Conservation (phyloP, 169 alveolate genomes). For the Plasmodium coatneyi region DNA sequence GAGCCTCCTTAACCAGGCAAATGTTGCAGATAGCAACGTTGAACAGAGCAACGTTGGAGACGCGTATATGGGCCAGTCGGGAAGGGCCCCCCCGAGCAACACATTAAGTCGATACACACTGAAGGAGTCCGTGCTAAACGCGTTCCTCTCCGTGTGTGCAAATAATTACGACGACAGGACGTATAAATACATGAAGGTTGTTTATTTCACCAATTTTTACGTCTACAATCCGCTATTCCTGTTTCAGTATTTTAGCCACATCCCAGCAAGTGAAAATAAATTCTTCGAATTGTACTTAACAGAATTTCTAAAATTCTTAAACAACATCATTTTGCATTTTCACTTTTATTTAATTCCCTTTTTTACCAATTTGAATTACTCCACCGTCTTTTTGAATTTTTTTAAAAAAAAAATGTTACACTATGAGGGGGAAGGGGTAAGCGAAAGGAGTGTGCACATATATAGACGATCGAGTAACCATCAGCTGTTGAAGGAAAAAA, state of each 20-base stretch:
- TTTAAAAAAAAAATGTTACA: constrained; percentile 15
- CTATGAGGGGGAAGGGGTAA: neutral
- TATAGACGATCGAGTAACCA: constrained; percentile 2
- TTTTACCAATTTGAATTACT: constrained; percentile 65
- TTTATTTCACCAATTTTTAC: constrained; percentile 39
- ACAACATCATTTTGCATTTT: constrained; percentile 46
- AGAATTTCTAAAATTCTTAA: constrained; percentile 49
- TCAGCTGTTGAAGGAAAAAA: neutral
- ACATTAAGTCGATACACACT: constrained; percentile 1
- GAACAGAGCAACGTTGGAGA: neutral
- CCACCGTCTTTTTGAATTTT: constrained; percentile 24
- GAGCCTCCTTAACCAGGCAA: neutral
- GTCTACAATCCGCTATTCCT: constrained; percentile 55
- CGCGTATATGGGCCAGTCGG: neutral
- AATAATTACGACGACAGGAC: constrained; percentile 56
- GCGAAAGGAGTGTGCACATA: neutral
- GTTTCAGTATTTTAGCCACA: constrained; percentile 29
- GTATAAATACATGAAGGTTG: constrained; percentile 45
- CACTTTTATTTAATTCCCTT: constrained; percentile 68
- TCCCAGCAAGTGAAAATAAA: constrained; percentile 12
- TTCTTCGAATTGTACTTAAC: constrained; percentile 28
- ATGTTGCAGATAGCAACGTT: neutral
- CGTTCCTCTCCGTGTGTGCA: neutral
- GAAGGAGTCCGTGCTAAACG: constrained; percentile 16
- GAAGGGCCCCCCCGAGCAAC: neutral